Evolutionary conservation across 495 filamentous ascomycete genomes (phyloP).

Genomic region (Podospora didyma): DNA sequence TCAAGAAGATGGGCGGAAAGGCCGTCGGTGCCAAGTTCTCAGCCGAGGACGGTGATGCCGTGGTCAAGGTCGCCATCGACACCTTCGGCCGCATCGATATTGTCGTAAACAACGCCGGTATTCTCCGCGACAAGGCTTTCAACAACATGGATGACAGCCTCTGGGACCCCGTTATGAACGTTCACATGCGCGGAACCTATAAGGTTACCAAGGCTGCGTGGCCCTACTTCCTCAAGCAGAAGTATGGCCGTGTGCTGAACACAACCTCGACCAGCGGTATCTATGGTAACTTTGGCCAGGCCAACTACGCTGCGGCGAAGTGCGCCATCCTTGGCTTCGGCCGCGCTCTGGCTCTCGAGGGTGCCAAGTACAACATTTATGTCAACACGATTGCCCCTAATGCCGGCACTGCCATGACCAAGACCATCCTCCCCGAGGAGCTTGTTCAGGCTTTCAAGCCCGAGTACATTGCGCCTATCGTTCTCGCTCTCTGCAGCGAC

Average conservation of each 20-base stretch:
- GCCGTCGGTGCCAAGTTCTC: slow-evolving; percentile 91
- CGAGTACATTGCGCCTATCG: slow-evolving; percentile 93
- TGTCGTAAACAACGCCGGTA: slow-evolving; percentile 95
- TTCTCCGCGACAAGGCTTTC: slow-evolving; percentile 97
- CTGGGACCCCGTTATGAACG: slow-evolving; percentile 89
- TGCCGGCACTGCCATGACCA: slow-evolving; percentile 93
- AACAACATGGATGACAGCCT: slow-evolving; percentile 92
- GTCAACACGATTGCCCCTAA: slow-evolving; percentile 99
- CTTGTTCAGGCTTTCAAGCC: slow-evolving; percentile 99
- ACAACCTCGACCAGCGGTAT: slow-evolving; percentile 96
- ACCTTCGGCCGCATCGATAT: slow-evolving; percentile 92
- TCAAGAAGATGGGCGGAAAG: slow-evolving; percentile 83
- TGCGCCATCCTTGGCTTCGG: slow-evolving; percentile 93
- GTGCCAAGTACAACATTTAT: slow-evolving; percentile 95
- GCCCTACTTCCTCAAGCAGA: slow-evolving; percentile 98
- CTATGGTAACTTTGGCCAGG: slow-evolving; percentile 98
- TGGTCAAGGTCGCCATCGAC: slow-evolving; percentile 91
- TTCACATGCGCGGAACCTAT: slow-evolving; percentile 93
- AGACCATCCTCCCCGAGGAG: slow-evolving; percentile 92
- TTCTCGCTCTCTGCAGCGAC: slow-evolving; percentile 85
- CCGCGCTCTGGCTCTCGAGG: slow-evolving; percentile 87
- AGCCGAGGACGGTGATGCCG: slow-evolving; percentile 88
- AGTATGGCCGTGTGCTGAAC: slow-evolving; percentile 95
- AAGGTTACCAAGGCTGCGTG: slow-evolving; percentile 97
- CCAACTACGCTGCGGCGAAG: slow-evolving; percentile 97